These are phyloP conservation scores for Ramalina peruviana DNA, from an alignment of 495 filamentous ascomycete species.

Conservation along the genomic window DNA sequence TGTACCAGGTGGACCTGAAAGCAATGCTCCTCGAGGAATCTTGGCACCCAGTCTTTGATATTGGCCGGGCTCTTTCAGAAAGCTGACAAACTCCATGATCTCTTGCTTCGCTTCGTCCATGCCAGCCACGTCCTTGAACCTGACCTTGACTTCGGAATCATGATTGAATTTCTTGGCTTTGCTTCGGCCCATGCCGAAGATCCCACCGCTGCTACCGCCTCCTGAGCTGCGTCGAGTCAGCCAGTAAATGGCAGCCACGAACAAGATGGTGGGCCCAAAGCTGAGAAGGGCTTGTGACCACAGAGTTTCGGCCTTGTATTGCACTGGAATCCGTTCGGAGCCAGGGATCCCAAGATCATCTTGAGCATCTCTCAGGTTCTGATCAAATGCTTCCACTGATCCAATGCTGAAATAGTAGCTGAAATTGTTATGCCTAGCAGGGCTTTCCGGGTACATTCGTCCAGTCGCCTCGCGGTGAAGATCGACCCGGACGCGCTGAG, in stretches of 20 bases:
- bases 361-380: slow-evolving; percentile 74
- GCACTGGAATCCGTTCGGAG: slow-evolving; percentile 77
- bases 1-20: slow-evolving; percentile 91
- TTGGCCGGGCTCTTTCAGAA: slow-evolving; percentile 76
- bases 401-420: slow-evolving; percentile 93
- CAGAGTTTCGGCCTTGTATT: slow-evolving; percentile 65
- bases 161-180: slow-evolving; percentile 94
- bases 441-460: slow-evolving; percentile 69
- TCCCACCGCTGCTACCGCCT: slow-evolving; percentile 54
- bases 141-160: slow-evolving; percentile 87
- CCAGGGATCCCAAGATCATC: slow-evolving; percentile 70
- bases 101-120: slow-evolving; percentile 98
- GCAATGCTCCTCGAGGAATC: slow-evolving; percentile 90
- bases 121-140: slow-evolving; percentile 92
- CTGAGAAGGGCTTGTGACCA: slow-evolving; percentile 45
- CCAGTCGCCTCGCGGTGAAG: slow-evolving; percentile 69
- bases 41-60: slow-evolving; percentile 93
- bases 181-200: slow-evolving; percentile 92
- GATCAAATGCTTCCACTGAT: slow-evolving; percentile 84
- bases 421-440: slow-evolving; percentile 52
- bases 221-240: slow-evolving; percentile 50
- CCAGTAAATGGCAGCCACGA: slow-evolving; percentile 68
- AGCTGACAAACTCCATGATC: slow-evolving; percentile 98
- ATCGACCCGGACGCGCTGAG: slow-evolving; percentile 63
- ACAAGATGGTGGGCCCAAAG: slow-evolving; percentile 75